These are phyloP conservation scores for Linnemannia hyalina DNA, from an alignment of 192 early-diverging fungal species.

Conservation along the genomic window DNA sequence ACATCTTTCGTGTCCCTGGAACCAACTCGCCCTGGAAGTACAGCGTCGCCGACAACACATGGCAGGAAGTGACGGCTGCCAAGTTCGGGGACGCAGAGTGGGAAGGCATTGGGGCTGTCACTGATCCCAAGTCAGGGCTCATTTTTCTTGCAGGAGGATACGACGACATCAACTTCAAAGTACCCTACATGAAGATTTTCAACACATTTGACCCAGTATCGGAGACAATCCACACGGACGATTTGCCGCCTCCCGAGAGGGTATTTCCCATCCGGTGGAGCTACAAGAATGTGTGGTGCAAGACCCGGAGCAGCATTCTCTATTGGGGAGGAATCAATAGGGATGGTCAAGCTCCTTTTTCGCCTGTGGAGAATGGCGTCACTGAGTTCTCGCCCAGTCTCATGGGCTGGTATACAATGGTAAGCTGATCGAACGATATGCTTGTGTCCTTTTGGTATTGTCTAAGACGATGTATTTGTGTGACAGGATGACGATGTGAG, in stretches of 20 bases:
- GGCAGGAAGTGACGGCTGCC: not conserved
- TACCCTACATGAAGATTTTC: not conserved
- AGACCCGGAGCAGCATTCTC: not conserved
- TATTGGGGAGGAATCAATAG: constrained; percentile 2
- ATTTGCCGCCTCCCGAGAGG: not conserved
- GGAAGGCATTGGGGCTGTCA: not conserved
- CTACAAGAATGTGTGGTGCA: constrained; percentile 6
- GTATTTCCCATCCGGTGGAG: not conserved
- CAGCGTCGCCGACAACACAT: not conserved
- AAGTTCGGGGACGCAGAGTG: not conserved
- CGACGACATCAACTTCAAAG: not conserved
- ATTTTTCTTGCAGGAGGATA: constrained; percentile 3
- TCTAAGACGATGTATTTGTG: not conserved
- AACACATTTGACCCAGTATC: not conserved
- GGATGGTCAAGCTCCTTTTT: no score
- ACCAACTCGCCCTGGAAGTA: not conserved
- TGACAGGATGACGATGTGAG: not conserved
- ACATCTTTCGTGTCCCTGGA: not conserved
- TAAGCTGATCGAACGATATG: not conserved
- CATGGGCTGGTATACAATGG: not conserved
- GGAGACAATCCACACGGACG: not conserved
- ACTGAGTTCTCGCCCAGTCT: not conserved
- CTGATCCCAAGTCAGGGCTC: not conserved
- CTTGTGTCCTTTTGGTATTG: not conserved
- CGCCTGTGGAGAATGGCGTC: not conserved